phyloP scores from a whole-genome alignment of 768 basidiomycete species.

The Kwoniella europaea region DNA sequence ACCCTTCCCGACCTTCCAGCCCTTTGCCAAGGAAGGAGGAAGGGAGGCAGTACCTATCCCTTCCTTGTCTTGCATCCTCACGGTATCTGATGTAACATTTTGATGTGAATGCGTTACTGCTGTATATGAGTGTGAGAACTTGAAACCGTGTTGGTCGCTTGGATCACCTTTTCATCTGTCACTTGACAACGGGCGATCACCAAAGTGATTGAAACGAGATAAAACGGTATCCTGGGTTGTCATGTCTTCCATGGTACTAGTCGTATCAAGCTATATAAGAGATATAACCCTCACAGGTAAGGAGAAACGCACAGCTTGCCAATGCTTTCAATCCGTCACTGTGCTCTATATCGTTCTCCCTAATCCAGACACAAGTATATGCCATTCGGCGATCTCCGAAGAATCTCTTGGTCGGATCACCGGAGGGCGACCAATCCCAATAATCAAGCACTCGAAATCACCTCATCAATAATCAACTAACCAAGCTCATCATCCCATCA shows the following conservation, averaged over 20 bases:
- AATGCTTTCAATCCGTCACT: neutral
- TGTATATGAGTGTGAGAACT: neutral
- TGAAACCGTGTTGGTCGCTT: neutral
- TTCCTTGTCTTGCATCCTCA: neutral
- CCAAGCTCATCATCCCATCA: neutral
- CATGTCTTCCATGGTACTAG: neutral
- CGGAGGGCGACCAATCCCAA: neutral
- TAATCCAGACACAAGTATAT: neutral
- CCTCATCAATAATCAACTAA: conserved; percentile 6
- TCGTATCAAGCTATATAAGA: no score
- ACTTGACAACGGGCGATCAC: neutral
- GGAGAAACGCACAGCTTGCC: no score
- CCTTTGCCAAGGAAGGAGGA: neutral
- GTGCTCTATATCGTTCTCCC: neutral
- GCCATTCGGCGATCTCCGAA: neutral
- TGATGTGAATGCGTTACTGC: no score
- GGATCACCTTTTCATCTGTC: neutral
- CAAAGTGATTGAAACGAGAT: neutral
- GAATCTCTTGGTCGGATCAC: neutral
- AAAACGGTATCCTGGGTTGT: neutral
- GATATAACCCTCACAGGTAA: no score
- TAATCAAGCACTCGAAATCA: conserved; percentile 6
- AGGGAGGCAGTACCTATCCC: neutral
- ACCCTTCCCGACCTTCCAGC: neutral
- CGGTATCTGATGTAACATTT: neutral